Evolutionary conservation across 352 stramenopile species (phyloP).

Genomic region (Pythium angustatum): DNA sequence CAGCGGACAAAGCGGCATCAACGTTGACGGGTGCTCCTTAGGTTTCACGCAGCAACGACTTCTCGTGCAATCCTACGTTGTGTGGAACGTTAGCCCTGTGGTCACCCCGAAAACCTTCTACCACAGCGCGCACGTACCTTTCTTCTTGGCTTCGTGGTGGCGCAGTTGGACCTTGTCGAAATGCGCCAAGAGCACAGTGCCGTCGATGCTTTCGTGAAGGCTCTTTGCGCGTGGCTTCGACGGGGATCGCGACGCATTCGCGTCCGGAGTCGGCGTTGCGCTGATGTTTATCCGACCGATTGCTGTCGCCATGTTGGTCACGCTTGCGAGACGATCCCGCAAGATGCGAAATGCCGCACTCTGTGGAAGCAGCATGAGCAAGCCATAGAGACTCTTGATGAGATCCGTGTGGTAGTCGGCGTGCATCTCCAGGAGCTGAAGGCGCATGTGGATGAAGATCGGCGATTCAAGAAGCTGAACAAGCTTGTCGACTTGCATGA

Average conservation of each 20-base stretch:
- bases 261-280: slow-evolving; percentile 8
- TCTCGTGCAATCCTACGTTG: slow-evolving; percentile 43
- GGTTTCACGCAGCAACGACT: slow-evolving; percentile 45
- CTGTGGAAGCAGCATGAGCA: slow-evolving; percentile 98
- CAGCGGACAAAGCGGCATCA: too few relatives aligned
- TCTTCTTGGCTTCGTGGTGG: slow-evolving; percentile 67
- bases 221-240: slow-evolving; percentile 16
- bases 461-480: slow-evolving; percentile 99
- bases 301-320: slow-evolving; percentile 86
- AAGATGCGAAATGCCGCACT: slow-evolving; percentile 84
- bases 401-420: slow-evolving; percentile 93
- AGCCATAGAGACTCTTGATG: slow-evolving; percentile 97
- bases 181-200: slow-evolving; percentile 56
- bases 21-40: too few relatives aligned
- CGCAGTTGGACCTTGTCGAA: slow-evolving; percentile 77
- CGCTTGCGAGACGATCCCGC: slow-evolving; percentile 77
- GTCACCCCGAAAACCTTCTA: too few relatives aligned
- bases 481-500: slow-evolving; percentile 99
- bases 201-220: slow-evolving; percentile 43
- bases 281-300: slow-evolving; percentile 78
- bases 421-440: slow-evolving; percentile 98
- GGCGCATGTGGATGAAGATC: slow-evolving; percentile 98
- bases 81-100: neutral
- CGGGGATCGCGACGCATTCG: neutral
- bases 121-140: slow-evolving; percentile 66